Evolutionary conservation across 495 filamentous ascomycete genomes (phyloP).

Genomic region (Cercophora samala): DNA sequence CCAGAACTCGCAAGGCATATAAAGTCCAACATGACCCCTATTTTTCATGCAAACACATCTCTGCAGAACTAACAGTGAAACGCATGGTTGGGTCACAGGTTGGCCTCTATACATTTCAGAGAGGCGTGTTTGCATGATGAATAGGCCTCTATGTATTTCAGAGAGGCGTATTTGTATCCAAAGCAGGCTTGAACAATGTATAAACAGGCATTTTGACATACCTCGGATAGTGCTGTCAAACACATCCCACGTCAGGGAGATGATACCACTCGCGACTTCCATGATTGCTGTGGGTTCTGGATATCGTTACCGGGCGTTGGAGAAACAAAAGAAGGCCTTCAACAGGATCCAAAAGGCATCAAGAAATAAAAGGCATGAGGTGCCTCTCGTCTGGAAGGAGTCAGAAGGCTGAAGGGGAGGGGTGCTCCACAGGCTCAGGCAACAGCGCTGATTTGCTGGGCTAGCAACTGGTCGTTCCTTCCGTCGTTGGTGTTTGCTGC

Average conservation of each 20-base stretch:
- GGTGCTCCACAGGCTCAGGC: background rate
- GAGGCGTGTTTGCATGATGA: too few species aligned
- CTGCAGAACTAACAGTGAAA: too few species aligned
- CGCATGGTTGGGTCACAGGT: too few species aligned
- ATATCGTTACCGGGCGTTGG: background rate
- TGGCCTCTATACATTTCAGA: too few species aligned
- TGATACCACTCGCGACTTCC: constrained; percentile 25
- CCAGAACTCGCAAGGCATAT: too few species aligned
- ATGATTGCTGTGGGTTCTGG: constrained; percentile 11
- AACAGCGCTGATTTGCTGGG: background rate
- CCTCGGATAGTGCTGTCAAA: constrained; percentile 32
- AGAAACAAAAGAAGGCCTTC: background rate
- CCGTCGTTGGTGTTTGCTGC: background rate
- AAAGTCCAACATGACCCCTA: too few species aligned
- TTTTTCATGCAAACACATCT: too few species aligned
- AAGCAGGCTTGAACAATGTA: background rate
- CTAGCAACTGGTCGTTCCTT: background rate
- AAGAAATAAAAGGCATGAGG: background rate
- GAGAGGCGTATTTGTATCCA: too few species aligned
- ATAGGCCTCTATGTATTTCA: too few species aligned
- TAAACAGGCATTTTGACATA: too few species aligned
- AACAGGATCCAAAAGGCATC: background rate
- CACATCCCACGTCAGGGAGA: constrained; percentile 33
- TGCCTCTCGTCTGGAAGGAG: background rate
- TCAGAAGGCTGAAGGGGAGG: background rate